Conservation (phyloP, 768 basidiomycete species). For the Calocybe cyanea region DNA sequence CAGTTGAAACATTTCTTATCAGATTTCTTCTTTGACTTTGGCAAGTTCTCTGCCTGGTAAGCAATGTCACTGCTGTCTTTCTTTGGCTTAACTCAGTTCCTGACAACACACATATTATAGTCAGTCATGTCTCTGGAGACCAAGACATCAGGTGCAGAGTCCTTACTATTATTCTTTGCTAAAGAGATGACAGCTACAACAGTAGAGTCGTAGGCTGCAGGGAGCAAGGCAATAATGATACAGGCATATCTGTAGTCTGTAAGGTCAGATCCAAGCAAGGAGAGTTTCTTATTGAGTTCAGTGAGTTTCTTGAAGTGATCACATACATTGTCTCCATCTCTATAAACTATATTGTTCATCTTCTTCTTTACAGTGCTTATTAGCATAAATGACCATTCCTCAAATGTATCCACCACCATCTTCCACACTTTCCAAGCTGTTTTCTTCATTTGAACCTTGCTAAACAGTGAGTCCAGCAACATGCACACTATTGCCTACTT, state of each 20-base stretch:
- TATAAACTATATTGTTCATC: slow-evolving; percentile 12
- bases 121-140: too few species aligned
- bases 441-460: not conserved
- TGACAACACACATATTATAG: too few species aligned
- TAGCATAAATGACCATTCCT: too few species aligned
- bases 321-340: slow-evolving; percentile 13
- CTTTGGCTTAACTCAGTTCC: too few species aligned
- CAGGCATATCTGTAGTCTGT: not conserved
- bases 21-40: not conserved
- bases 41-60: not conserved
- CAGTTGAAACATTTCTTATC: slow-evolving; percentile 26
- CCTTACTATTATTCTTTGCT: too few species aligned
- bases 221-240: too few species aligned
- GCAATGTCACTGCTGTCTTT: too few species aligned
- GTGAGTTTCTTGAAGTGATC: slow-evolving; percentile 16
- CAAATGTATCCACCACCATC: not conserved
- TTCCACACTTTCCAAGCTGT: not conserved
- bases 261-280: slow-evolving; percentile 11
- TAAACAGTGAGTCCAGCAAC: too few species aligned
- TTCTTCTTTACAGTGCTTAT: not conserved
- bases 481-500: too few species aligned
- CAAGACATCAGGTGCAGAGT: too few species aligned
- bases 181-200: too few species aligned
- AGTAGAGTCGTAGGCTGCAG: too few species aligned
- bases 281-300: slow-evolving; percentile 13